phyloP scores from a whole-genome alignment of 352 stramenopile genomes.

The Pythium insidiosum region DNA sequence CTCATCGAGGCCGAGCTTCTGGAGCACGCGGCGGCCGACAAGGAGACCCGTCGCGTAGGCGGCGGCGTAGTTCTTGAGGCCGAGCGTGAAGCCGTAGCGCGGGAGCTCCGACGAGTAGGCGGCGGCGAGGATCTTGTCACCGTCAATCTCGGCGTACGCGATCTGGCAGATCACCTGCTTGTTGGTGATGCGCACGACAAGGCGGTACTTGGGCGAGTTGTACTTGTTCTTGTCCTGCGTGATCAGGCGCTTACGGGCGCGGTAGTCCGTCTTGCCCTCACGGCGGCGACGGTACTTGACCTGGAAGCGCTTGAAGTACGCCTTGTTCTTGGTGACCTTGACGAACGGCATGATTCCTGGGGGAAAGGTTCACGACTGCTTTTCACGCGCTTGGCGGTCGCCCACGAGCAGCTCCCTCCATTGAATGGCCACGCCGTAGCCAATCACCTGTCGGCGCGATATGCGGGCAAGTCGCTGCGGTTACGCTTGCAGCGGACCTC shows the following conservation, averaged over 20 bases:
- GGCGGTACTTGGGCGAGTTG: slow-evolving; percentile 98
- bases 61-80: slow-evolving; percentile 99
- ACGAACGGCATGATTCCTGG: slow-evolving; percentile 90
- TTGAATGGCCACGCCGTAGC: background rate
- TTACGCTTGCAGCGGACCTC: background rate
- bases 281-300: slow-evolving; percentile 97
- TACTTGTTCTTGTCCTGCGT: slow-evolving; percentile 99
- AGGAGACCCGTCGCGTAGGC: slow-evolving; percentile 97
- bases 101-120: slow-evolving; percentile 95
- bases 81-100: slow-evolving; percentile 94
- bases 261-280: slow-evolving; percentile 99
- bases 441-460: too few species aligned
- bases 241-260: slow-evolving; percentile 97
- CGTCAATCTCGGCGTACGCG: slow-evolving; percentile 97
- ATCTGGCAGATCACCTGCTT: slow-evolving; percentile 98
- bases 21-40: slow-evolving; percentile 92
- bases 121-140: slow-evolving; percentile 94
- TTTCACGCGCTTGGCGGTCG: too few species aligned
- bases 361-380: slow-evolving; percentile 70
- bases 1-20: slow-evolving; percentile 97
- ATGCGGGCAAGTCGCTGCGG: background rate
- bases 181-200: slow-evolving; percentile 96
- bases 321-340: slow-evolving; percentile 98
- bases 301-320: slow-evolving; percentile 99
- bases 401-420: too few species aligned